Base-by-base conservation (phyloP, 2,329 filamentous ascomycete species). In the Aspergillus glaucus region DNA sequence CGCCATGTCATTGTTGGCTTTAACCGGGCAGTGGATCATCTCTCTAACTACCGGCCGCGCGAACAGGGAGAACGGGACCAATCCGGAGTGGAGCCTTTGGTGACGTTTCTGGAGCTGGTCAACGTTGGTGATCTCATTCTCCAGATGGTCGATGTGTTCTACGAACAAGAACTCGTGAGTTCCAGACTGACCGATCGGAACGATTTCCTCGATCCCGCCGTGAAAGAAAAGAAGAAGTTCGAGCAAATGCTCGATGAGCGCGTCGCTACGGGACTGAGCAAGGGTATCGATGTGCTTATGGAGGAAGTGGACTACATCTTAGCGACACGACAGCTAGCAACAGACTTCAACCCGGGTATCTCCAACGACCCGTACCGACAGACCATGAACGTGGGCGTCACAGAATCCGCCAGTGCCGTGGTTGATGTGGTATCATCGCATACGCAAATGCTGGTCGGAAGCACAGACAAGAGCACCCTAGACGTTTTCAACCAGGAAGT, bases 401-500 rank as follows among this genome's bases (percentile, higher is more conserved):
- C 87, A 39, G 71, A 79, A 40, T 92, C 92, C 14, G 91, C 93
- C 4, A 78, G 75, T 55, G 84, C 85, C 46, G 84, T 98, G 44
- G 87, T 95, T 22, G 84, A 89, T 39, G 82, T 97, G 37, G 87
- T 97, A 12, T 85, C 85, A 19, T 86, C 86, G 14, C 93, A 98
- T 67, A 97, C 91, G 1, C 83, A 80, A 63, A 96, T 98, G 89
- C 79, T 98, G 10, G 82, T 88, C 3, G 93, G 93, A 53, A 95
- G 88, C 65, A 97, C 92, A 1, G 93, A 98, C 66, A 98, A 98
- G 75, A 92, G 88, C 53, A 95, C 95, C 79, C 84, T 98, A 22
- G 93, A 98, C 64, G 93, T 98, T 12, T 98, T 98, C 77, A 96
- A 95, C 68, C 89, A 93, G 70, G 93, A 98, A 73, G 92, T 98